These are phyloP conservation scores for Pichia sp. DNA, from an alignment of 1,139 yeast species.

Conservation along the genomic window DNA sequence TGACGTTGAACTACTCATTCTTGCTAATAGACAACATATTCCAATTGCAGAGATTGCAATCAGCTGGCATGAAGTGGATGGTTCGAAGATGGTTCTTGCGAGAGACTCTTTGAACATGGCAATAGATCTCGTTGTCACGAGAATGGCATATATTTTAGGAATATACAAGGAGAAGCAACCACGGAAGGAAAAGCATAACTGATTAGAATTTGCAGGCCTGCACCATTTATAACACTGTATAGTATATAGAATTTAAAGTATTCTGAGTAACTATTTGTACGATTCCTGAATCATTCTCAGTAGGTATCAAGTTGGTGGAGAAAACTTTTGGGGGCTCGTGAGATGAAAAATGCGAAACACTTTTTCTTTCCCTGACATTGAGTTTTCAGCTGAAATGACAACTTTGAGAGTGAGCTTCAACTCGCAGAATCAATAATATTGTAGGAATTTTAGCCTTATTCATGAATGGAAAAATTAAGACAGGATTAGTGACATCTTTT, in stretches of 20 bases:
- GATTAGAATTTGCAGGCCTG: too few relatives aligned
- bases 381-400: too few relatives aligned
- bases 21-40: constrained; percentile 70
- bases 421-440: too few relatives aligned
- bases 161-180: constrained; percentile 43
- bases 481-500: background rate
- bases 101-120: constrained; percentile 93
- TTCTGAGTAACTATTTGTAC: background rate
- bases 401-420: too few relatives aligned
- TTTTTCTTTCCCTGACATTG: background rate
- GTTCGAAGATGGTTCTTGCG: constrained; percentile 89
- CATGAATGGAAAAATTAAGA: background rate
- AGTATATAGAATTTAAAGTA: background rate
- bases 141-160: constrained; percentile 84
- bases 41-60: constrained; percentile 75
- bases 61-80: constrained; percentile 96
- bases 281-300: background rate
- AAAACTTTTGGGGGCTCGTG: too few relatives aligned
- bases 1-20: constrained; percentile 84
- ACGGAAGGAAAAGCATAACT: constrained; percentile 2
- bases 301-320: too few relatives aligned
- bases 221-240: background rate
- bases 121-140: constrained; percentile 84
- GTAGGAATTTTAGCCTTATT: too few relatives aligned
- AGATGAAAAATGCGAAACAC: background rate